These are phyloP conservation scores for Caryopteris hybrid DNA, from an alignment of 305 asterid genomes.

Conservation along the genomic window DNA sequence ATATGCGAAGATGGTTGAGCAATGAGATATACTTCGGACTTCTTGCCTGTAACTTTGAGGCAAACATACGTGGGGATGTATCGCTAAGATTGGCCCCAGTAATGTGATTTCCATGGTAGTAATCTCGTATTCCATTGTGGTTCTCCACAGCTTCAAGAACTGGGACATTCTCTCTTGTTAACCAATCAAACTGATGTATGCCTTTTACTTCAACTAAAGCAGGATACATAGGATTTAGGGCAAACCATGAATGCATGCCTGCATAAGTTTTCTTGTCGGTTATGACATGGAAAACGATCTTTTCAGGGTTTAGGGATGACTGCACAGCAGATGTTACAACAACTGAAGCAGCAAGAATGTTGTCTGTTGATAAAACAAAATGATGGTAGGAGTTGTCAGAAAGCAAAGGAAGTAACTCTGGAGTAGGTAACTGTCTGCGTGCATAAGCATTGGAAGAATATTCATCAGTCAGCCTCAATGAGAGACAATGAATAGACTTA, in stretches of 20 bases:
- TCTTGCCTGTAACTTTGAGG: slow-evolving; percentile 94
- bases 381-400: slow-evolving; percentile 84
- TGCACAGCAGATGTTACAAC: slow-evolving; percentile 87
- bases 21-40: slow-evolving; percentile 91
- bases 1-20: slow-evolving; percentile 97
- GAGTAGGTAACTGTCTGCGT: slow-evolving; percentile 94
- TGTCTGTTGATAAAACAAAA: slow-evolving; percentile 89
- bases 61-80: slow-evolving; percentile 79
- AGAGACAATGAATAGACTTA: slow-evolving; percentile 85
- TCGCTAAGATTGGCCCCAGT: slow-evolving; percentile 79
- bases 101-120: slow-evolving; percentile 94
- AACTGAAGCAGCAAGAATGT: slow-evolving; percentile 93
- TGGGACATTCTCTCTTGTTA: slow-evolving; percentile 94
- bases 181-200: slow-evolving; percentile 97
- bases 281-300: slow-evolving; percentile 90
- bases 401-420: slow-evolving; percentile 92
- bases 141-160: slow-evolving; percentile 98
- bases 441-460: slow-evolving; percentile 98
- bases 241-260: slow-evolving; percentile 99
- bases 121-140: slow-evolving; percentile 69
- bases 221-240: slow-evolving; percentile 77
- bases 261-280: slow-evolving; percentile 99
- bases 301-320: slow-evolving; percentile 70
- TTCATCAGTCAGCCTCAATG: slow-evolving; percentile 89
- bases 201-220: slow-evolving; percentile 95